Evolutionary conservation across 169 alveolate species (phyloP), one percentile per base, ranked within the genome.

Genomic region (Plasmodium gaboni): DNA sequence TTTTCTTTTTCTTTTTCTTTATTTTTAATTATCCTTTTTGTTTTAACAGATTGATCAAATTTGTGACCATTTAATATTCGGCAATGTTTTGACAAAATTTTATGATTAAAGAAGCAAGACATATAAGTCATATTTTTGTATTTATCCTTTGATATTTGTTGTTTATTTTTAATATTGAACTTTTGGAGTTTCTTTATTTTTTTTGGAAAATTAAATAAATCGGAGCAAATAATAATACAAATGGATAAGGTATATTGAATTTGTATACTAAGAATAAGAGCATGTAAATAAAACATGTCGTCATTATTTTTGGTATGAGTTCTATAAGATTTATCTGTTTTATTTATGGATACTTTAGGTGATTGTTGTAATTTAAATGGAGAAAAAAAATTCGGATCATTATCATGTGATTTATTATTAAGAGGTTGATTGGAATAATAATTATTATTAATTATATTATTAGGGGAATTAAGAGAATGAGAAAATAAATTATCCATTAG

Each of bases 251-350:
- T 83, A 48, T 83, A 83, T 32, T 83, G 91, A 51, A 83, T 68
- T 51, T 83, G 91, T 83, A 83, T 83, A 72, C 91, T 83, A 53
- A 83, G 57, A 12, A 83, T 28, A 5, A 83, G 83, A 5, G 91
- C 91, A 32, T 83, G 74, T 5, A 83, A 60, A 46, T 68, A 68
- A 71, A 83, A 83, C 83, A 83, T 67, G 17, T 83, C 91, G 19
- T 83, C 91, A 46, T 53, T 68, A 50, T 80, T 80, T 44, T 68
- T 53, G 10, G 17, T 60, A 24, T 48, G 22, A 2, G 24, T 15
- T 48, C 24, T 61, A 22, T 69, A 15, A n/a, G 9, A 32, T 12
- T 65, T 53, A 9, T 4, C 46, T 38, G 46, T 38, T 38, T 38
- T 38, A 38, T 38, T 5, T 38, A 38, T 5, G 7, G 46, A 38